Base-by-base conservation (phyloP, 2,329 filamentous ascomycete species). In the Microcera coccophila region DNA sequence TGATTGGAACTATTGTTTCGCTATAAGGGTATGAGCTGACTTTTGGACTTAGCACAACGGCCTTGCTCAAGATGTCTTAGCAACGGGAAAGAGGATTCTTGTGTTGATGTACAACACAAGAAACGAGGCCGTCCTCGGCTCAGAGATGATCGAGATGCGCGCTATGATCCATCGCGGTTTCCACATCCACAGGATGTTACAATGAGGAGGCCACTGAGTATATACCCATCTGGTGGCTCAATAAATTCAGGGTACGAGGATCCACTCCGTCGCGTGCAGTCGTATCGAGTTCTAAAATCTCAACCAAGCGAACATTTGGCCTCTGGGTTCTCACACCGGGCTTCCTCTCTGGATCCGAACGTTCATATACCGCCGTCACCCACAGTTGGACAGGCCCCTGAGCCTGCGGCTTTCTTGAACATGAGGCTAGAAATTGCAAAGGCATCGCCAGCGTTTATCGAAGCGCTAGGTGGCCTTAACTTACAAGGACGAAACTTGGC, bases 101-200 rank as follows among this genome's bases (percentile, higher is more conserved):
- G 87, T 60, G 74, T 88, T 55, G 87, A 93, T 64, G 87, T 93
- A 24, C 84, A 89, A 59, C 87, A 93, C 66, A 93, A 91, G 66
- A 93, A 91, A 63, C 74, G 87, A 55, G 87, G 87, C 32, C 77
- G 87, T 37, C 87, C 87, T 46, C 77, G 87, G 50, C 70, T 93
- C 53, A 79, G 87, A 55, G 87, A 91, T 59, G 84, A 87, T 46
- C 72, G 78, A 54, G 79, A 84, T 50, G 60, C 74, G 37, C 73
- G 79, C 49, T 82, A 76, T 54, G 80, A 82, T 45, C 61, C 69
- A 14, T 61, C 70, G 3, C 70, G 74, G 44, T 73, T 71, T 45
- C 64, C 70, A 35, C 69, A 71, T 47, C 63, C 68, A 10, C 62
- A 68, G 43, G 76, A 78, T 55, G 61, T 66, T 41, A 62, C 64